Percentiles rank a stretch among this genome's conserved stretches.
Conservation (phyloP, 2,329 filamentous ascomycete species). For the Neopestalotiopsis sp. region DNA sequence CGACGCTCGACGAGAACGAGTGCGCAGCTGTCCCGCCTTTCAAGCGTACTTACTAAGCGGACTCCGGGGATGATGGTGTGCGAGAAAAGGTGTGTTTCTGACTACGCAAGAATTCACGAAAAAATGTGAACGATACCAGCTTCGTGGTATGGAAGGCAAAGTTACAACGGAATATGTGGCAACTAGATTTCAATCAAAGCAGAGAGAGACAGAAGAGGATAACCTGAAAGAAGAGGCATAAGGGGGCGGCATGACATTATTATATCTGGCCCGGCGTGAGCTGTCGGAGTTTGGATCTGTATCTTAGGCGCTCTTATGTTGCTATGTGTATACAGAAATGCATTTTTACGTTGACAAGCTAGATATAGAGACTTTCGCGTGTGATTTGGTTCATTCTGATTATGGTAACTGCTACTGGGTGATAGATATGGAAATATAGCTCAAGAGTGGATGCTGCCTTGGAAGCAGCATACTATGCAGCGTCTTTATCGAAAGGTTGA, state of each 20-base stretch:
- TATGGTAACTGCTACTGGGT: not conserved
- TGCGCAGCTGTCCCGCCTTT: slow-evolving; percentile 96
- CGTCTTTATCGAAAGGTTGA: too few species aligned
- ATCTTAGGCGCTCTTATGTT: slow-evolving; percentile 20
- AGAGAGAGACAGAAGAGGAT: not conserved
- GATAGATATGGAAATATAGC: too few species aligned
- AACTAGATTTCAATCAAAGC: not conserved
- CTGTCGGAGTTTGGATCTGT: slow-evolving; percentile 16
- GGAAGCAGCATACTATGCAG: too few species aligned
- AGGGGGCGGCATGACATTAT: not conserved
- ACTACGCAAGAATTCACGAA: slow-evolving; percentile 3
- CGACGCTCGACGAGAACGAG: slow-evolving; percentile 91
- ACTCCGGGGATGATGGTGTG: not conserved
- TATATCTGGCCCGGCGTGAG: slow-evolving; percentile 13
- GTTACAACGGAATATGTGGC: not conserved
- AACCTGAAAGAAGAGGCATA: not conserved
- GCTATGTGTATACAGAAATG: slow-evolving; percentile 21
- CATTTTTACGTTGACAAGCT: slow-evolving; percentile 15
- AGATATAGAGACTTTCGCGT: not conserved
- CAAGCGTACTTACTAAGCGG: slow-evolving; percentile 79
- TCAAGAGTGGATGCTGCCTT: too few species aligned
- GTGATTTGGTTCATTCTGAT: not conserved
- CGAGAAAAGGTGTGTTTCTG: not conserved
- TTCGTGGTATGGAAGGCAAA: slow-evolving; percentile 19
- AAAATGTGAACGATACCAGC: slow-evolving; percentile 25